phyloP scores from a whole-genome alignment of 768 basidiomycete species.

The Russula abietina region DNA sequence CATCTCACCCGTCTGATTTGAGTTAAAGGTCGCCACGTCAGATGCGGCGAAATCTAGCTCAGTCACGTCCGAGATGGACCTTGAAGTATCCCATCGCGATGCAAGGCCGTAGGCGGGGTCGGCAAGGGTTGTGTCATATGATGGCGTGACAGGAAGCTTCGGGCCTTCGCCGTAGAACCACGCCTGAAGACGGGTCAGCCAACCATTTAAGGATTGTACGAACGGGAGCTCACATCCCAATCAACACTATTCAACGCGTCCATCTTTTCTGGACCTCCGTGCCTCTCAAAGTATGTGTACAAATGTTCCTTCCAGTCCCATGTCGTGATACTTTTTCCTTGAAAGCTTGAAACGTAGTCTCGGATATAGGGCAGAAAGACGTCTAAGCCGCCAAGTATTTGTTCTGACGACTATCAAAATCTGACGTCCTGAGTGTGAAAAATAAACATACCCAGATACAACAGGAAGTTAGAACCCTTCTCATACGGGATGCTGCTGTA shows the following conservation, averaged over 20 bases:
- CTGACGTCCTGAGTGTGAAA: not conserved
- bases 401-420: slow-evolving; percentile 40
- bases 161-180: slow-evolving; percentile 82
- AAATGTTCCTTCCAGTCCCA: slow-evolving; percentile 79
- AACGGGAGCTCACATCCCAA: slow-evolving; percentile 59
- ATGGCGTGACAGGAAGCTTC: slow-evolving; percentile 64
- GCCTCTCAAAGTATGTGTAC: slow-evolving; percentile 56
- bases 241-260: slow-evolving; percentile 61
- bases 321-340: slow-evolving; percentile 78
- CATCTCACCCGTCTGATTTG: slow-evolving; percentile 66
- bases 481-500: slow-evolving; percentile 76
- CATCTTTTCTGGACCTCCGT: slow-evolving; percentile 56
- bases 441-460: slow-evolving; percentile 62
- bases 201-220: not conserved
- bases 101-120: slow-evolving; percentile 67
- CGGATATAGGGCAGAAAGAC: slow-evolving; percentile 79
- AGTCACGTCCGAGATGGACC: slow-evolving; percentile 39
- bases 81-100: slow-evolving; percentile 63
- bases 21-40: slow-evolving; percentile 61
- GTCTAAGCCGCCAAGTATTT: slow-evolving; percentile 72
- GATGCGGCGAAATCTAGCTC: slow-evolving; percentile 48
- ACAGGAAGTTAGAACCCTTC: slow-evolving; percentile 84
- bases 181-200: slow-evolving; percentile 36
- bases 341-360: slow-evolving; percentile 77
- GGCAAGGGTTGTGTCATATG: slow-evolving; percentile 71